These are phyloP conservation scores for Gynochthodes officinalis DNA, from an alignment of 257 asterid species.

Conservation along the genomic window DNA sequence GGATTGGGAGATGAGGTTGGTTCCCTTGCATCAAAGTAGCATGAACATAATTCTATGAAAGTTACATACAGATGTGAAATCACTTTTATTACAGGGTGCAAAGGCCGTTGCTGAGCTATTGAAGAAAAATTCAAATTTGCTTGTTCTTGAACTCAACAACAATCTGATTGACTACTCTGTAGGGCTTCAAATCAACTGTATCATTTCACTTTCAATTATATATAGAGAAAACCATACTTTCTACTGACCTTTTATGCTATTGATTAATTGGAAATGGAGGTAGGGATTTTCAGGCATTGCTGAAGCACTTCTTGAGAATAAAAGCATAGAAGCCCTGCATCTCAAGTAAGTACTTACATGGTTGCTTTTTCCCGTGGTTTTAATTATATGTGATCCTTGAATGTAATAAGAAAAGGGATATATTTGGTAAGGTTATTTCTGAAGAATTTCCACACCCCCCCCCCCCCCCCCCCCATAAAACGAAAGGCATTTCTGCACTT, in stretches of 20 bases:
- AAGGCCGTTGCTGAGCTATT: conserved; percentile 95
- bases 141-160: conserved; percentile 81
- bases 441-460: too few relatives aligned
- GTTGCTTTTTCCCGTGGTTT: not conserved
- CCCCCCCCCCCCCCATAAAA: too few relatives aligned
- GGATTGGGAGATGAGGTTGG: conserved; percentile 93
- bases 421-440: not conserved
- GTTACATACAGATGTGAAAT: conserved; percentile 4
- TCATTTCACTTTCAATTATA: conserved; percentile 4
- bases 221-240: conserved; percentile 12
- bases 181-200: conserved; percentile 24
- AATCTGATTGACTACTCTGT: conserved; percentile 95
- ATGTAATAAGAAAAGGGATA: conserved; percentile 1
- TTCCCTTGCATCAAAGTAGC: conserved; percentile 19
- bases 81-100: conserved; percentile 65
- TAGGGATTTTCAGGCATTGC: conserved; percentile 99
- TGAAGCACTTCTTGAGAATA: conserved; percentile 87
- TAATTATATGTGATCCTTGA: conserved; percentile 3
- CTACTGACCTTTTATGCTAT: conserved; percentile 35
- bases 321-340: conserved; percentile 54
- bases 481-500: conserved; percentile 13
- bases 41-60: conserved; percentile 15
- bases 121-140: conserved; percentile 87
- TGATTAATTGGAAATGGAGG: conserved; percentile 70
- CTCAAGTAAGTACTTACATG: conserved; percentile 54